A percentile compares a stretch with the other conserved stretches of the same genome.
Evolutionary conservation across 495 filamentous ascomycete genomes (phyloP).

Genomic region (Penicillium pulvis): DNA sequence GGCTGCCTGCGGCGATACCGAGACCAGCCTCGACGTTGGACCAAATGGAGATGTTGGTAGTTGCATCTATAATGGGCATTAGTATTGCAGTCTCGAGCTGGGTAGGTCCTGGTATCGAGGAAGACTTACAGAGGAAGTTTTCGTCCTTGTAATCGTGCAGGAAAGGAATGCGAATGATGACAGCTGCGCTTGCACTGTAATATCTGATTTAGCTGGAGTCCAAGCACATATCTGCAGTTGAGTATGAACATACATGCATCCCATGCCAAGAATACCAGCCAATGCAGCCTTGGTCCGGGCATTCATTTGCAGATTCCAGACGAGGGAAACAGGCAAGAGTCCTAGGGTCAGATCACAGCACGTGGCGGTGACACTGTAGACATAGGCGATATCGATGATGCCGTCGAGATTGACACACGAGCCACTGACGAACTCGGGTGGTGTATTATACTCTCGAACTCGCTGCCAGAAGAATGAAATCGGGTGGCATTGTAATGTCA

Average conservation of each 20-base stretch:
- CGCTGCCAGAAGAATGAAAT: conserved; percentile 43
- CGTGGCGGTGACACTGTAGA: conserved; percentile 46
- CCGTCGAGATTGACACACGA: conserved; percentile 34
- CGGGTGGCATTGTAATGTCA: conserved; percentile 47
- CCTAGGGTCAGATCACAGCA: conserved; percentile 45
- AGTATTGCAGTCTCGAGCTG: conserved; percentile 15
- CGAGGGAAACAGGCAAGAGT: conserved; percentile 37
- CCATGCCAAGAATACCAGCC: conserved; percentile 42
- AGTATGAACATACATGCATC: conserved; percentile 37
- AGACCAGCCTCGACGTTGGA: conserved; percentile 49
- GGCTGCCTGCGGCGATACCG: conserved; percentile 49
- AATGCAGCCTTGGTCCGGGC: conserved; percentile 37
- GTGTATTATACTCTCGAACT: conserved; percentile 9
- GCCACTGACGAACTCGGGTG: conserved; percentile 21
- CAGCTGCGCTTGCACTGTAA: conserved; percentile 38
- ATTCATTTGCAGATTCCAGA: conserved; percentile 45
- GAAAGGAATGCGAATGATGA: conserved; percentile 41
- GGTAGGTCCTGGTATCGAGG: not conserved
- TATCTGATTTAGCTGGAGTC: not conserved
- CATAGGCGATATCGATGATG: conserved; percentile 39
- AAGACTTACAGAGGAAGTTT: conserved; percentile 22
- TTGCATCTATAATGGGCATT: conserved; percentile 33
- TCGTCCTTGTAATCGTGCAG: conserved; percentile 20
- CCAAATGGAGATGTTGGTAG: conserved; percentile 48
- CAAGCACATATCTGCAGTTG: not conserved